Evolutionary conservation across 2,329 filamentous ascomycete genomes (phyloP).

Genomic region (Colletotrichum caudatum): DNA sequence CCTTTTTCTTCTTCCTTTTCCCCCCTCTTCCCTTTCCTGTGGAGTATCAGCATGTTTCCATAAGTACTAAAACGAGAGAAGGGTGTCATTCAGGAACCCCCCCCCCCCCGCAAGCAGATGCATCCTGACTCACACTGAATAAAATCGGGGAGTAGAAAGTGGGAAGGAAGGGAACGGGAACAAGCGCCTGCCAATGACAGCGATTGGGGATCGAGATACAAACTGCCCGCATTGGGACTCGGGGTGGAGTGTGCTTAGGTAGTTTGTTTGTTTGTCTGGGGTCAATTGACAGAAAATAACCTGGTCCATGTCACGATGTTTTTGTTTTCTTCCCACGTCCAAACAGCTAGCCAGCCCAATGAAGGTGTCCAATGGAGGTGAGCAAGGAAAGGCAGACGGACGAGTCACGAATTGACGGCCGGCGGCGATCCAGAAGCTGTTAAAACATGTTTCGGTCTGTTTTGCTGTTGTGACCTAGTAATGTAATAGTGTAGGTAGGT

Average conservation of each 20-base stretch:
- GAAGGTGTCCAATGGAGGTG: slow-evolving; percentile 6
- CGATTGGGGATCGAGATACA: slow-evolving; percentile 9
- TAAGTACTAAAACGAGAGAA: neutral
- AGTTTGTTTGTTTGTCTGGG: slow-evolving; percentile 23
- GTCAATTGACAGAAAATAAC: slow-evolving; percentile 7
- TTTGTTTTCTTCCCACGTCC: slow-evolving; percentile 19
- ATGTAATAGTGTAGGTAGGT: too few relatives aligned
- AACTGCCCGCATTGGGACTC: neutral
- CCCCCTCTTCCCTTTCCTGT: neutral
- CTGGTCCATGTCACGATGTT: slow-evolving; percentile 25
- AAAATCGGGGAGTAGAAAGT: neutral
- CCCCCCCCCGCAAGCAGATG: slow-evolving; percentile 7
- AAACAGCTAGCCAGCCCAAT: slow-evolving; percentile 12
- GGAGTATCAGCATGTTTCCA: slow-evolving; percentile 9
- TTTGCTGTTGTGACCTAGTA: neutral
- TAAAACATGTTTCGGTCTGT: neutral
- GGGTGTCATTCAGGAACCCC: slow-evolving; percentile 11
- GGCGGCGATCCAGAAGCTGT: neutral
- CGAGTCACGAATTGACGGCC: slow-evolving; percentile 9
- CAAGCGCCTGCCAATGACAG: slow-evolving; percentile 6
- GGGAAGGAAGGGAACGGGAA: neutral
- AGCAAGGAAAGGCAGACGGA: slow-evolving; percentile 19
- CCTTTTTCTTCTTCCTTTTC: neutral
- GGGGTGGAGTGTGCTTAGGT: slow-evolving; percentile 17
- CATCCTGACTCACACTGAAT: slow-evolving; percentile 9